Base-by-base conservation (phyloP, 176 grass and related monocot species). In the Hordeum marinum region DNA sequence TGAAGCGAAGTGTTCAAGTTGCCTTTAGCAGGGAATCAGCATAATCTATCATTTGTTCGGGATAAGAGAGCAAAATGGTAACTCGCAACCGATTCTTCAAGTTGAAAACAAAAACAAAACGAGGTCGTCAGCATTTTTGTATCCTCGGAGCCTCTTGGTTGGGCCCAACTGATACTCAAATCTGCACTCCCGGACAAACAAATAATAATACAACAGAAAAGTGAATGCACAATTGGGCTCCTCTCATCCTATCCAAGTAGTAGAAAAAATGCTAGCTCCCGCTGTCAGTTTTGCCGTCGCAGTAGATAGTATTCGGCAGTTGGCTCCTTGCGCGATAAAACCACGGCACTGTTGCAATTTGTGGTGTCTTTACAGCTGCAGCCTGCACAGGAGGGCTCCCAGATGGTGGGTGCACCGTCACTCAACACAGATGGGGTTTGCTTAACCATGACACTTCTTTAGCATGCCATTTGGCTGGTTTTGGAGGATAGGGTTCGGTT, bases 371-470 rank as follows among this genome's bases (percentile, higher is more conserved):
- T 59, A 80, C 84, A 84, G 75, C 59, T 75, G 80, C 84, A 21
- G 68, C 42, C 67, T 80, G 68, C 75, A 32, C 68, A 65, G 68
- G 83, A 23, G 7, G 57, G 46, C 21, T 21, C 29, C 15, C 64
- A 29, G 57, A 74, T 73, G 84, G 85, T 90, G 89, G 80, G 37
- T 68, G 75, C 89, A 79, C 10, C 24, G 80, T 80, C 89, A 83
- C n/a, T 60, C 29, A 80, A 41, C 74, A 67, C 8, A 36, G 18
- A 69, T 2, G 25, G 27, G 69, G 69, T 29, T 75, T 75, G 45
- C 66, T 81, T 75, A 87, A 15, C 39, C 29, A 8, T 31, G 65
- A 37, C 64, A 40, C 24, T 78, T 78, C 72, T 36, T 23, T 61
- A 76, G 77, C 69, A 57, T 85, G 72, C 31, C 1, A 35, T 52